Evolutionary conservation across 169 alveolate genomes (phyloP).

Genomic region (Amoebophrya sp.): DNA sequence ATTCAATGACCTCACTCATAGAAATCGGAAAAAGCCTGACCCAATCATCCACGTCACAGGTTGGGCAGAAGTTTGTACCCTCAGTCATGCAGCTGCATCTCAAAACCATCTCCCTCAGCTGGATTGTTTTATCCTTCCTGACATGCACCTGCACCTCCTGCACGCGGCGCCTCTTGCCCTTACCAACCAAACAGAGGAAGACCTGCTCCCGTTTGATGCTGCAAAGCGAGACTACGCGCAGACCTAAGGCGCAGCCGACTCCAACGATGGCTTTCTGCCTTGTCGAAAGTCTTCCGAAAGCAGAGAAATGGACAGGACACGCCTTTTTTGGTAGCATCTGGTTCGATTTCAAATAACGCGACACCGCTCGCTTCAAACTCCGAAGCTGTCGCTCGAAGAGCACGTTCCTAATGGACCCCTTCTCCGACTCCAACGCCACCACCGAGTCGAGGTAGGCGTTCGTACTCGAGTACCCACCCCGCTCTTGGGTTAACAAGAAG

Average conservation of each 20-base stretch:
- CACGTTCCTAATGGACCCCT: background rate
- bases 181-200: background rate
- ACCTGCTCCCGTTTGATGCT: background rate
- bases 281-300: background rate
- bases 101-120: background rate
- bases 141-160: background rate
- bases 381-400: background rate
- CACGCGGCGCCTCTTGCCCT: background rate
- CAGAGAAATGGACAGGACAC: background rate
- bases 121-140: background rate
- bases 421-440: background rate
- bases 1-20: background rate
- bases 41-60: background rate
- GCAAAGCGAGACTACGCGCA: background rate
- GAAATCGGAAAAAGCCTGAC: background rate
- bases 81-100: background rate
- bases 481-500: background rate
- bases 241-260: background rate
- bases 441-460: background rate
- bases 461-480: background rate
- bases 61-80: background rate
- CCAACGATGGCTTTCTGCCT: background rate
- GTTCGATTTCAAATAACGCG: background rate
- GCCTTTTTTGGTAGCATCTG: background rate
- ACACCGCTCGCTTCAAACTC: background rate